A percentile compares a stretch with the other conserved stretches of the same genome.
Conservation (phyloP, 2,329 filamentous ascomycete species). For the Atkinsonella texensis region DNA sequence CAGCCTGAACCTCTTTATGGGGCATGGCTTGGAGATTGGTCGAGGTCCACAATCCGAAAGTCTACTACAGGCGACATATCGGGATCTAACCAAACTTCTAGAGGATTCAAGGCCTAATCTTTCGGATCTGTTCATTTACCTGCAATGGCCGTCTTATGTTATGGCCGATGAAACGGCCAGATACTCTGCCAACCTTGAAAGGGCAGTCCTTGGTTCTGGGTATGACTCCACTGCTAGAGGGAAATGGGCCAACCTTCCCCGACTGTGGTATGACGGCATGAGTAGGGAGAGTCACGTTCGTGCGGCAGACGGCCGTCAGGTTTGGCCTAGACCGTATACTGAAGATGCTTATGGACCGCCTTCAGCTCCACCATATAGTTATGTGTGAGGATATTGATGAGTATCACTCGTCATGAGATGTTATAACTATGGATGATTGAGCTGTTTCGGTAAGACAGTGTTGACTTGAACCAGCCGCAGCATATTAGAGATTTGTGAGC, state of each 20-base stretch:
- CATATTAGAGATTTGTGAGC: too few species aligned
- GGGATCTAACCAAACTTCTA: neutral
- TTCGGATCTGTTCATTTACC: neutral
- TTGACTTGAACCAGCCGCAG: too few species aligned
- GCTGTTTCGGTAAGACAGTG: too few species aligned
- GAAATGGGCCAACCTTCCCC: neutral
- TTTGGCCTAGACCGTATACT: neutral
- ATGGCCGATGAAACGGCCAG: neutral
- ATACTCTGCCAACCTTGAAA: neutral
- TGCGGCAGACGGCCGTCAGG: neutral
- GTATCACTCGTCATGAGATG: too few species aligned
- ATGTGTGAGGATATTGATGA: too few species aligned
- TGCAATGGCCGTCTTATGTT: neutral
- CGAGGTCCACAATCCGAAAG: neutral
- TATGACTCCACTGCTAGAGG: neutral
- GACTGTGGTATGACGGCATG: neutral
- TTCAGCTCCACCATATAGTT: too few species aligned
- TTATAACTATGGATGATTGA: too few species aligned
- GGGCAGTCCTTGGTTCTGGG: neutral
- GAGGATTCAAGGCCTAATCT: neutral
- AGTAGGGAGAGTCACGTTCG: neutral
- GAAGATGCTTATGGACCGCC: neutral
- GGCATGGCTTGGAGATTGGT: neutral
- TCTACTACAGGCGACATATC: neutral
- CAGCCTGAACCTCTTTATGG: neutral